Evolutionary conservation across 208 protist species (phyloP).

Genomic region (Leishmania arabica): DNA sequence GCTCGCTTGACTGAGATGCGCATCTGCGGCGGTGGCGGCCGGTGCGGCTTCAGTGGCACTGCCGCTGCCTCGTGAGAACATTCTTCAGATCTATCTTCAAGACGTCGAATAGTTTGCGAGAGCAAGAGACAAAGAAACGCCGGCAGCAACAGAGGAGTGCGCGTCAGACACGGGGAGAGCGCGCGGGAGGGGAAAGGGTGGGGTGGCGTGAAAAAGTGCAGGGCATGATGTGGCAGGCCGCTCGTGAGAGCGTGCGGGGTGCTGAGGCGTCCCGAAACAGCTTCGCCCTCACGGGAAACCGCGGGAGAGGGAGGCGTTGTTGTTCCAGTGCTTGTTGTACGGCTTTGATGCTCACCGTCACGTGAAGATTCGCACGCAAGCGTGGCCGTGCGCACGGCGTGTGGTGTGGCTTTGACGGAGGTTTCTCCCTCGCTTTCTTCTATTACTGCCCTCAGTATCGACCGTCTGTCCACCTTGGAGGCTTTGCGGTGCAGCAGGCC

Average conservation of each 20-base stretch:
- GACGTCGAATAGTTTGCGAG: conserved; percentile 6
- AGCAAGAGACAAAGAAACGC: conserved; percentile 2
- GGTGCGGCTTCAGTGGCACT: conserved; percentile 7
- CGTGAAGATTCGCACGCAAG: not conserved
- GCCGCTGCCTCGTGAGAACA: not conserved
- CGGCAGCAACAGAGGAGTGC: not conserved
- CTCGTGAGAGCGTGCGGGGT: not conserved
- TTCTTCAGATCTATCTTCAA: conserved; percentile 14
- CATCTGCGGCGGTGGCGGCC: not conserved
- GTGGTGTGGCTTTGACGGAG: not conserved
- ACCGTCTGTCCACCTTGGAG: not conserved
- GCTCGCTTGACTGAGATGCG: not conserved
- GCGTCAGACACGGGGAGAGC: not conserved
- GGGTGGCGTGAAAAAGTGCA: not conserved
- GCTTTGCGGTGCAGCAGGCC: not conserved
- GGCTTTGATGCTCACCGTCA: not conserved
- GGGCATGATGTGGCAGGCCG: not conserved
- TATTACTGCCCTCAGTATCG: not conserved
- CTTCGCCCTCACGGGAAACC: no score
- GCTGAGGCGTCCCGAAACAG: not conserved
- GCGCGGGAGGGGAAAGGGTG: not conserved
- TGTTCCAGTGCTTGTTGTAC: not conserved
- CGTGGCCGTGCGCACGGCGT: not conserved
- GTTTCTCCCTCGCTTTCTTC: not conserved
- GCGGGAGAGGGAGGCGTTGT: not conserved